Evolutionary conservation across 768 basidiomycete genomes (phyloP), one percentile per base, ranked within the genome.

Genomic region (Pisolithus orientalis): DNA sequence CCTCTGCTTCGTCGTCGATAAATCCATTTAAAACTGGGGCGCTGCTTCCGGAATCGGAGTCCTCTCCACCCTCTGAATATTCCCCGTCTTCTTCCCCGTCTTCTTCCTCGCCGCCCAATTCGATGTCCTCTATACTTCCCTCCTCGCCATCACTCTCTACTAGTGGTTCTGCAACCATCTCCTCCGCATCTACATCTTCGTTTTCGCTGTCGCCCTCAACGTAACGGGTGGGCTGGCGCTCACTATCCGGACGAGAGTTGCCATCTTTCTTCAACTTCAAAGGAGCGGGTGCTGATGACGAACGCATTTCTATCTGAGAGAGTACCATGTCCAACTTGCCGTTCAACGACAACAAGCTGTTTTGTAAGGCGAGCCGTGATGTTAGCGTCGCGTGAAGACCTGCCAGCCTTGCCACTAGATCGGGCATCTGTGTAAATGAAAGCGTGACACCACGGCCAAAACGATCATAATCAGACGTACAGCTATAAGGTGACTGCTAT

Each of bases 311-410:
- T 51, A 97, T 88, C 65, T 98, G 96, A 0, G 92, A 87, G 46
- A 97, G 77, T 24, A 96, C 90, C 75, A 94, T 89, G 63, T 97
- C 95, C 28, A 98, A 76, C 52, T 92, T 83, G 27, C 96, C 96
- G 53, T 84, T 89, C 39, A 99, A 75, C 2, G 88, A 83, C 9
- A 94, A 75, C 17, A 99, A 75, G 52, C 84, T 89, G 56, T 92
- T 86, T 56, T 96, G 90, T 44, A 97, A 72, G 25, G 84, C 76
- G 32, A 96, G 72, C 21, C 96, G 83, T 31, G 85, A 77, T 3
- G 87, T 82, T 39, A 99, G 75, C 5, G 87, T 85, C 17, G 87
- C 73, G 69, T 95, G 91, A 21, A 99, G 77, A 5, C 83, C 84
- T 3, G 94, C 84, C 16, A 99, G 80, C 32, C 90, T 84, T 34